Evolutionary conservation across 306 rosid species (phyloP).

Genomic region (Carpinus viminea): DNA sequence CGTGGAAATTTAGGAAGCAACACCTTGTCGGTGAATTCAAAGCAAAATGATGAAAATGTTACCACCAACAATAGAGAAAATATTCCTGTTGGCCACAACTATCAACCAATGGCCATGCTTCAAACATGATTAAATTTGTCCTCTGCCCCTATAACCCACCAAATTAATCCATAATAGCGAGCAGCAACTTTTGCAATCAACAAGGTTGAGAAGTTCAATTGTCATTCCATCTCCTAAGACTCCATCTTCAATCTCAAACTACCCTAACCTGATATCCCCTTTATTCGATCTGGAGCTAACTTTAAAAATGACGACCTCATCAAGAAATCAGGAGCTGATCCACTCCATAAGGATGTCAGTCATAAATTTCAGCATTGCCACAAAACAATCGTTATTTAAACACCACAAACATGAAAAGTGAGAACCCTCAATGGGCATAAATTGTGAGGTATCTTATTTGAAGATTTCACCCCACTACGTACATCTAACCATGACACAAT

Average conservation of each 20-base stretch:
- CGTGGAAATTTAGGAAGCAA: not conserved
- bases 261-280: not conserved
- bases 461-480: not conserved
- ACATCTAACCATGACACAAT: not conserved
- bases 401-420: not conserved
- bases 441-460: not conserved
- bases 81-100: not conserved
- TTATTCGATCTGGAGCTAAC: not conserved
- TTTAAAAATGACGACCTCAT: not conserved
- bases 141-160: not conserved
- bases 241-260: not conserved
- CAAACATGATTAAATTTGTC: not conserved
- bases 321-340: not conserved
- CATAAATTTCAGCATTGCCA: not conserved
- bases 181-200: not conserved
- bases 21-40: not conserved
- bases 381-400: not conserved
- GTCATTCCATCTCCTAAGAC: not conserved
- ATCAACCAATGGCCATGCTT: not conserved
- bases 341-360: not conserved
- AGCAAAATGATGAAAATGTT: not conserved
- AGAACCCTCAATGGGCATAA: not conserved
- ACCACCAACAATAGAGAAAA: conserved; percentile 1
- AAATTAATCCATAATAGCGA: not conserved
- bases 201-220: not conserved